A percentile compares a stretch with the other conserved stretches of the same genome.
Conservation (phyloP, 306 rosid species). For the Gynostemma pentaphyllum region DNA sequence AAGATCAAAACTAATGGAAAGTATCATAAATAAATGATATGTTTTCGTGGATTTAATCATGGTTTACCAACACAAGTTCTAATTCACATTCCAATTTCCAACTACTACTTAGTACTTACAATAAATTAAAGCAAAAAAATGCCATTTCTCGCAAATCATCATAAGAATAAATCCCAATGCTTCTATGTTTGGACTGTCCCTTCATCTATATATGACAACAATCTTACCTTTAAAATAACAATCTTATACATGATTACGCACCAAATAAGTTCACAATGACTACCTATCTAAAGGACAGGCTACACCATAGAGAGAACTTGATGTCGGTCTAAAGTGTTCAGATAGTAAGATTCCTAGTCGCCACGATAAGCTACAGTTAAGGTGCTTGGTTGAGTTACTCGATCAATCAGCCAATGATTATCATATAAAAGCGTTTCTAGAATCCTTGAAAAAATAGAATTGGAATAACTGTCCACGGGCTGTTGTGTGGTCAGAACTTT, state of each 20-base stretch:
- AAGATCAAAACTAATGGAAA: neutral
- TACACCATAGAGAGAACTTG: neutral
- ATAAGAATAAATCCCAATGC: neutral
- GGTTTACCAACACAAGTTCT: neutral
- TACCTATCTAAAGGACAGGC: neutral
- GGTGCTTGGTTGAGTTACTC: too few species aligned
- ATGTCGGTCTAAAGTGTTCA: neutral
- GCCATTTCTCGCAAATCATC: neutral
- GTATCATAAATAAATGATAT: neutral
- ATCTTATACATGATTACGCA: neutral
- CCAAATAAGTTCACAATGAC: neutral
- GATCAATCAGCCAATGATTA: too few species aligned
- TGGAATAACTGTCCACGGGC: too few species aligned
- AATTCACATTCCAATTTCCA: too few species aligned
- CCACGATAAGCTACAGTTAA: too few species aligned
- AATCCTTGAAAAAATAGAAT: too few species aligned
- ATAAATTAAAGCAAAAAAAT: neutral
- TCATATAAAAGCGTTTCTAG: too few species aligned
- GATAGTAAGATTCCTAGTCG: neutral
- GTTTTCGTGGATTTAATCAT: neutral
- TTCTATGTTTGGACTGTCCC: neutral
- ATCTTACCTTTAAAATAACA: neutral
- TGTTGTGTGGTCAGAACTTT: too few species aligned
- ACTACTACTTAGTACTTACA: neutral
- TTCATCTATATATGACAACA: too few species aligned